These are phyloP conservation scores for Candida khao-thaluensis DNA, from an alignment of 805 yeast species.

Conservation along the genomic window DNA sequence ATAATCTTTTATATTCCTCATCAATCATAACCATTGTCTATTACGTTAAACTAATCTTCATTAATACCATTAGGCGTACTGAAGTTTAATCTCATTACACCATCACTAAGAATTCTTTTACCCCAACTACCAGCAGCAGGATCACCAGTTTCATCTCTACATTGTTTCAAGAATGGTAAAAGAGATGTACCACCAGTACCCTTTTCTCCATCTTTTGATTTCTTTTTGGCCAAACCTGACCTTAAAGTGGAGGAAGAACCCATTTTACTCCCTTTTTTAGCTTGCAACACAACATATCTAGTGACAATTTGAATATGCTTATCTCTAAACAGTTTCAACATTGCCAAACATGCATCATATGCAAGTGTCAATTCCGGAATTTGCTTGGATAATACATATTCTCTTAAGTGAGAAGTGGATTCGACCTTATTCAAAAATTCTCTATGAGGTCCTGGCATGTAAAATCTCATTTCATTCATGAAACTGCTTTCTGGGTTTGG, in stretches of 20 bases:
- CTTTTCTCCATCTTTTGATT: constrained; percentile 50
- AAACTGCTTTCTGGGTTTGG: constrained; percentile 39
- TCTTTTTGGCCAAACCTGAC: constrained; percentile 61
- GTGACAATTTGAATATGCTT: constrained; percentile 93
- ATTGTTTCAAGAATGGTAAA: constrained; percentile 89
- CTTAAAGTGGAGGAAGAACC: constrained; percentile 62
- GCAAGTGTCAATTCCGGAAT: constrained; percentile 62
- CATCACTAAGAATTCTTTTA: constrained; percentile 61
- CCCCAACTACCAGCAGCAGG: constrained; percentile 95
- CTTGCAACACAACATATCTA: constrained; percentile 79
- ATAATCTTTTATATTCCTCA: background rate
- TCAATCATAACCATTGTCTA: background rate
- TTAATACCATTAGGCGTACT: constrained; percentile 41
- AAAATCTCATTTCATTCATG: constrained; percentile 78
- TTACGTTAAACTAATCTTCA: constrained; percentile 39
- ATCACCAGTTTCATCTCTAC: constrained; percentile 94
- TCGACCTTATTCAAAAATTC: constrained; percentile 66
- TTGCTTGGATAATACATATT: constrained; percentile 52
- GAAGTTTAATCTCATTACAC: constrained; percentile 44
- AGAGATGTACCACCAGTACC: constrained; percentile 96
- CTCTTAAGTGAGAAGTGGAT: constrained; percentile 57
- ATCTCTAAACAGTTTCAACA: constrained; percentile 85
- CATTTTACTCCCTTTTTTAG: constrained; percentile 51
- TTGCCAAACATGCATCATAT: constrained; percentile 86
- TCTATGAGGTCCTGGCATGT: constrained; percentile 88